phyloP scores from a whole-genome alignment of 129 eudicot species.

The Flaveria linearis region DNA sequence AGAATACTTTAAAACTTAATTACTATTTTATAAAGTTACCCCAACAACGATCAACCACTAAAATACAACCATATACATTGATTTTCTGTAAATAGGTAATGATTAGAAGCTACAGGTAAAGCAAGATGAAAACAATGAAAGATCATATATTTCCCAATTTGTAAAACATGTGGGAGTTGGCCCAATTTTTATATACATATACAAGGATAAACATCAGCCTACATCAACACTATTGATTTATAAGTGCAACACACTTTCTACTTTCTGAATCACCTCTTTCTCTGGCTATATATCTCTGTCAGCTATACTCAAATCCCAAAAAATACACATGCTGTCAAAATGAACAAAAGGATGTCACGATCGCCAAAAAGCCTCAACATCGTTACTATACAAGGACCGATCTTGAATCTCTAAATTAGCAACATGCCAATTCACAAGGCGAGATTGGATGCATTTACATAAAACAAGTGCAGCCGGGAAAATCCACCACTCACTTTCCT shows the following conservation, averaged over 20 bases:
- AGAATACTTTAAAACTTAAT: too few species aligned
- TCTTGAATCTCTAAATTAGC: conserved; percentile 90
- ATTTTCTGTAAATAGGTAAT: not conserved
- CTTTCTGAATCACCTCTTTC: conserved; percentile 23
- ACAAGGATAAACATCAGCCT: conserved; percentile 25
- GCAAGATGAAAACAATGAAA: conserved; percentile 21
- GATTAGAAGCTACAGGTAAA: not conserved
- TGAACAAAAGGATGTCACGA: conserved; percentile 39
- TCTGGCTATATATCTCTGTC: conserved; percentile 34
- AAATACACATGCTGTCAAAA: conserved; percentile 17
- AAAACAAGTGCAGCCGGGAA: conserved; percentile 69
- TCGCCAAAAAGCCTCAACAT: conserved; percentile 68
- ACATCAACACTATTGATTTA: conserved; percentile 19
- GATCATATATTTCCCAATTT: conserved; percentile 8
- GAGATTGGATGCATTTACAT: conserved; percentile 72
- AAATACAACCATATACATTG: not conserved
- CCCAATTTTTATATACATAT: conserved; percentile 35
- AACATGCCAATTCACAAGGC: conserved; percentile 74
- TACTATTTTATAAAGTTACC: too few species aligned
- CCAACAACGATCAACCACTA: not conserved
- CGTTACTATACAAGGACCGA: conserved; percentile 68
- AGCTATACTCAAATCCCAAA: conserved; percentile 22
- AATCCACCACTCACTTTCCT: conserved; percentile 86
- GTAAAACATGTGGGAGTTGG: conserved; percentile 30
- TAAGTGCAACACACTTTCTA: conserved; percentile 18